Conservation (phyloP, 2,329 filamentous ascomycete genomes). For the Lomentospora prolificans region DNA sequence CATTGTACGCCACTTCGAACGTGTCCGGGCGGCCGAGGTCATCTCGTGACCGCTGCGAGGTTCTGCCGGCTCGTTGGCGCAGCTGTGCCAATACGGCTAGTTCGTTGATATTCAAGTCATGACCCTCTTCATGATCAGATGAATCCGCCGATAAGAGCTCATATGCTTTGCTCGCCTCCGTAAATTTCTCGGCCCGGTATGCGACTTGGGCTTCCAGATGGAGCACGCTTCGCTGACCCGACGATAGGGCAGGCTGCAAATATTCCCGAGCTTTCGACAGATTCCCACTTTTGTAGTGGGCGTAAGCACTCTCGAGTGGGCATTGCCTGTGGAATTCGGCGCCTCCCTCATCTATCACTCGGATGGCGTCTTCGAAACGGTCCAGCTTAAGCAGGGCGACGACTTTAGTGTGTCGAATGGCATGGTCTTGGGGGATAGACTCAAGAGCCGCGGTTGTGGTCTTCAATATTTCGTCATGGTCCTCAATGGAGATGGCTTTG, state of each 20-base stretch:
- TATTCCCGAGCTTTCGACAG: conserved; percentile 47
- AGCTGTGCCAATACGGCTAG: conserved; percentile 63
- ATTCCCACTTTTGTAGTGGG: conserved; percentile 70
- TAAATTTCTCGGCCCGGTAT: conserved; percentile 67
- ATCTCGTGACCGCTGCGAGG: conserved; percentile 17
- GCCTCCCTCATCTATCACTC: conserved; percentile 54
- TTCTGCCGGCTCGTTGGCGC: conserved; percentile 41
- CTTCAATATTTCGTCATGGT: conserved; percentile 65
- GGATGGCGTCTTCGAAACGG: conserved; percentile 68
- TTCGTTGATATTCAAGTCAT: conserved; percentile 69
- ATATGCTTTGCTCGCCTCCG: conserved; percentile 56
- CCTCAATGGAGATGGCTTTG: conserved; percentile 46
- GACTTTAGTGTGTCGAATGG: conserved; percentile 59
- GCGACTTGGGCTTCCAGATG: conserved; percentile 58
- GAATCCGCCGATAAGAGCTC: conserved; percentile 39
- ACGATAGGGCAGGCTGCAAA: neutral
- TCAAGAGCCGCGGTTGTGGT: conserved; percentile 52
- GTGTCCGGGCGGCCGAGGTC: conserved; percentile 32
- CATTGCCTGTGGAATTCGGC: conserved; percentile 51
- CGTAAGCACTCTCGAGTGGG: conserved; percentile 64
- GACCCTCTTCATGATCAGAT: conserved; percentile 50
- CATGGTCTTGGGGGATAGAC: conserved; percentile 45
- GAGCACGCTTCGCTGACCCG: conserved; percentile 26
- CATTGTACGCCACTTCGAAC: conserved; percentile 77
- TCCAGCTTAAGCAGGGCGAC: conserved; percentile 74